These are phyloP conservation scores for Hymenochaete sp. DNA, from an alignment of 1,284 basidiomycete species.

Conservation along the genomic window DNA sequence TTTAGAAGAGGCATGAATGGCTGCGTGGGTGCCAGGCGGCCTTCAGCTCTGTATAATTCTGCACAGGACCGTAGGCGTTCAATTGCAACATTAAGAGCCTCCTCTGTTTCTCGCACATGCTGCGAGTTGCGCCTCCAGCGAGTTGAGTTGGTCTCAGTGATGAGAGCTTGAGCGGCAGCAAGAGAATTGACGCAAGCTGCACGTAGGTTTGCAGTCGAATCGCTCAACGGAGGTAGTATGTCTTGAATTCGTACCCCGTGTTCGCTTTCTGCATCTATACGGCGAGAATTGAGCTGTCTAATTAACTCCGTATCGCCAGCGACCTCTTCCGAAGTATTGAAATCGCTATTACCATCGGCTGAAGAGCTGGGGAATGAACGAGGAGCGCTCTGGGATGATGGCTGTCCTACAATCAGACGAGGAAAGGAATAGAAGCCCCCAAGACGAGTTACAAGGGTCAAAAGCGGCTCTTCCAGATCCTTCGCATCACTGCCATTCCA, in stretches of 20 bases:
- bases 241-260: constrained; percentile 35
- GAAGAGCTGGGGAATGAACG: constrained; percentile 17
- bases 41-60: constrained; percentile 31
- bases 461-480: constrained; percentile 36
- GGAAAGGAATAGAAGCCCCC: constrained; percentile 22
- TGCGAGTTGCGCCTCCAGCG: constrained; percentile 32
- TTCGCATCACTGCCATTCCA: constrained; percentile 47
- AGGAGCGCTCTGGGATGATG: constrained; percentile 3
- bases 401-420: constrained; percentile 17
- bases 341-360: constrained; percentile 2
- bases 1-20: constrained; percentile 36
- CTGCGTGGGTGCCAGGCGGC: constrained; percentile 37
- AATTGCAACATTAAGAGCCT: constrained; percentile 32
- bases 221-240: constrained; percentile 40
- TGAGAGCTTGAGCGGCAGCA: constrained; percentile 26
- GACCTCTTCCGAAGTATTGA: constrained; percentile 5
- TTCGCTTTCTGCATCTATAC: constrained; percentile 28
- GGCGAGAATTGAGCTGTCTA: constrained; percentile 30
- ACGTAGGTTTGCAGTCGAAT: constrained; percentile 37
- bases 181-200: constrained; percentile 31
- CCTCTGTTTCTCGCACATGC: constrained; percentile 22
- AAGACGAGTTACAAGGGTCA: constrained; percentile 33
- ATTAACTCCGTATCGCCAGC: constrained; percentile 34
- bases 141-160: constrained; percentile 39
- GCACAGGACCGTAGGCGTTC: constrained; percentile 32